phyloP scores from a whole-genome alignment of 192 early-diverging fungal genomes.

The Backusella mclennaniae region DNA sequence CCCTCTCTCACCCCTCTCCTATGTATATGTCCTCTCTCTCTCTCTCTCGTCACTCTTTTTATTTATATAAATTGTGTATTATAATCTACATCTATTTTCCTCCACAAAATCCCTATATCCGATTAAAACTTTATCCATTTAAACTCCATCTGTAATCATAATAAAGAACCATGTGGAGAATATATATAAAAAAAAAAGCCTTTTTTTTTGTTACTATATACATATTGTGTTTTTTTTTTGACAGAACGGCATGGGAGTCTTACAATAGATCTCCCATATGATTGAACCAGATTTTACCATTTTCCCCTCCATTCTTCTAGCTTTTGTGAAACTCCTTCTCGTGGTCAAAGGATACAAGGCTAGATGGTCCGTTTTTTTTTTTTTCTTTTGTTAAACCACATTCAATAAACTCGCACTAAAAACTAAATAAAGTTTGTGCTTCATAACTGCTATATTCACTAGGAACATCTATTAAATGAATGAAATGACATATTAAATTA shows the following conservation, averaged over 20 bases:
- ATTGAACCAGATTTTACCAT: not conserved
- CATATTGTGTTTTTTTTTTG: not conserved
- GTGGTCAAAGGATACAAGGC: not conserved
- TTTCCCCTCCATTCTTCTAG: not conserved
- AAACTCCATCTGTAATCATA: not conserved
- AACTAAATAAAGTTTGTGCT: not conserved
- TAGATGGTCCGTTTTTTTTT: not conserved
- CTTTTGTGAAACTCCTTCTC: not conserved
- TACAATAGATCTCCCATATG: not conserved
- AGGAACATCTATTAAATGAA: not conserved
- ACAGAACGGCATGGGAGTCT: not conserved
- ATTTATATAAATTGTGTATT: slow-evolving; percentile 1
- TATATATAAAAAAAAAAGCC: not conserved
- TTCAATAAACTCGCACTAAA: not conserved
- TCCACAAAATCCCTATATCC: not conserved
- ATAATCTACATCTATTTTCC: not conserved
- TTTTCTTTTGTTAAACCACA: not conserved
- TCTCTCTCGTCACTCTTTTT: not conserved
- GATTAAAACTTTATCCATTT: not conserved
- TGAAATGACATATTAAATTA: not conserved
- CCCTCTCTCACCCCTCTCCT: not conserved
- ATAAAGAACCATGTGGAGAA: not conserved
- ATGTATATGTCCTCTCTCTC: not conserved
- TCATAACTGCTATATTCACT: not conserved
- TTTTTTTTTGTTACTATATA: not conserved